Evolutionary conservation across 2,329 filamentous ascomycete genomes (phyloP), one percentile per base, ranked within the genome.

Genomic region (Clathrospora elynae): DNA sequence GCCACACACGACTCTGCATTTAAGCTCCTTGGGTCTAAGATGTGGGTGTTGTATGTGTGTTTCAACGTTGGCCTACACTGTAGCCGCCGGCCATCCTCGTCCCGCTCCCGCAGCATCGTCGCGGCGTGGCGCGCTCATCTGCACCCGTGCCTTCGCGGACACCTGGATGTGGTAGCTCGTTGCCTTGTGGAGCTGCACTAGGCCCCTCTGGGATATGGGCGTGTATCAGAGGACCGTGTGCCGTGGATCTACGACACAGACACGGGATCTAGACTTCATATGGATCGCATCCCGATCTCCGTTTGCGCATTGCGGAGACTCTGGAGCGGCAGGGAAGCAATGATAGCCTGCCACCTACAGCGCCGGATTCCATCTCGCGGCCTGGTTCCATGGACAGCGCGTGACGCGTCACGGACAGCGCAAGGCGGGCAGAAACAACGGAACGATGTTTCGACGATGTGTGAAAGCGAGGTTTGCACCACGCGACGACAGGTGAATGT

Each of bases 31-130:
- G 56, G 57, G 59, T 61, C 58, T 66, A 55, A 57, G 55, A 40
- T 59, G 46, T 61, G 57, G 46, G 51, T 62, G 55, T 62, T 55
- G 51, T 57, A 64, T 65, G 51, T 60, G 51, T 45, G 65, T 68
- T 67, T 68, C 64, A 67, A 59, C 52, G 45, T 46, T 40, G 62
- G 51, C 64, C 64, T 57, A 55, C 53, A 46, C 49, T 62, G 63
- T 69, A 70, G 64, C 62, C 67, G 66, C 67, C 63, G 50, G 55
- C 46, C 46, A 49, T 48, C 37, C 33, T 41, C 39, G 33, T 54
- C 38, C 56, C 53, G 54, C 46, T 47, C 57, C 52, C 51, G 60
- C 49, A 46, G 53, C 47, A 46, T 45, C 46, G 42, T 40, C 51
- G 54, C 46, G 56, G 58, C 61, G 58, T 61, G 57, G 53, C 51